Conservation (phyloP, 2,329 filamentous ascomycete species). For the Colletotrichum sp. region DNA sequence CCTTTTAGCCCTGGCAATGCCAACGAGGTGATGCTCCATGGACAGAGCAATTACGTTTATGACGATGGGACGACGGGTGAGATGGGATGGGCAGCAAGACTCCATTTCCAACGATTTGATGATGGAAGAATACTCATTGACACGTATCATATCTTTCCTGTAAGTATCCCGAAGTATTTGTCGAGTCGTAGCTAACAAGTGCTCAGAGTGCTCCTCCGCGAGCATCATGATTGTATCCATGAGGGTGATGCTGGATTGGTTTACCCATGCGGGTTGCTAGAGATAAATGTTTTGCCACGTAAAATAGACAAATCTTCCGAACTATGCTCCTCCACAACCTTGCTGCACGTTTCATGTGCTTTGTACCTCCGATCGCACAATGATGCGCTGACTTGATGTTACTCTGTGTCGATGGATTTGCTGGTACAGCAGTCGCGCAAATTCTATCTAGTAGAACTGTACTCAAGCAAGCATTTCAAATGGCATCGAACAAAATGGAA, state of each 20-base stretch:
- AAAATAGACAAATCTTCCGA: rapidly evolving
- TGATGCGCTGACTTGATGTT: not conserved
- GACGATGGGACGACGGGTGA: not conserved
- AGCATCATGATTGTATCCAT: not conserved
- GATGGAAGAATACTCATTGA: not conserved
- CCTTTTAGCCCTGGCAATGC: not conserved
- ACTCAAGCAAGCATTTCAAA: not conserved
- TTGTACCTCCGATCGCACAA: not conserved
- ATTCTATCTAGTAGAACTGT: not conserved
- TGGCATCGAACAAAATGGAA: rapidly evolving
- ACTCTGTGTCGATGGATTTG: not conserved
- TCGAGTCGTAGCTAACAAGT: not conserved
- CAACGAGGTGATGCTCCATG: not conserved
- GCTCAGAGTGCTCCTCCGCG: not conserved
- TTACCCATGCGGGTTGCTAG: not conserved
- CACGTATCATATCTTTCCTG: not conserved
- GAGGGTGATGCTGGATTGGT: not conserved
- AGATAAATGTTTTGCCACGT: rapidly evolving
- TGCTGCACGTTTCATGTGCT: not conserved
- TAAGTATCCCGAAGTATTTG: rapidly evolving
- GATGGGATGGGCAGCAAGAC: not conserved
- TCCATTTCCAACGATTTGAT: not conserved
- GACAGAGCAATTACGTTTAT: not conserved
- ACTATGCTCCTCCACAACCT: not conserved
- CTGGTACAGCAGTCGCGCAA: not conserved